Base-by-base conservation (phyloP, 1,284 basidiomycete genomes). In the Sporisorium scitamineum region DNA sequence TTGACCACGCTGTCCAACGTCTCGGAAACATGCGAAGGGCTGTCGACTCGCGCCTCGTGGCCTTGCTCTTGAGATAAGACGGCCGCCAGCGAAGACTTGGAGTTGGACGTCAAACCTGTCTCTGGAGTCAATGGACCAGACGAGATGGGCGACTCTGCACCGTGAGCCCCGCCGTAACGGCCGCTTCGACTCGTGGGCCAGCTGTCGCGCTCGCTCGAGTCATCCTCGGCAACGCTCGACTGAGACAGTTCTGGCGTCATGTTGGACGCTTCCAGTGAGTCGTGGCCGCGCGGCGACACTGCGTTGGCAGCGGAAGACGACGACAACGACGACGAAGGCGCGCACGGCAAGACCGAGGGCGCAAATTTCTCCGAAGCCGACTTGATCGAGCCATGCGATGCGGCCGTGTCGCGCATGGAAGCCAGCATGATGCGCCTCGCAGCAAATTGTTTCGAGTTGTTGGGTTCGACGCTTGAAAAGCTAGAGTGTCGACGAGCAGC, bases 181-280 rank as follows among this genome's bases (percentile, higher is more conserved):
- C 54, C 62, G 18, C 54, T 48, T 26, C 77, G 61, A 52, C 73
- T 77, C 24, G 65, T 73, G 8, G 79, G 79, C 79, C 79, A 80
- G 48, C 66, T 73, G 42, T 80, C 79, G 24, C 79, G 61, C 62
- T 80, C 79, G 41, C 66, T 56, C 6, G 51, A 34, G 22, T 79
- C 78, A 22, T 67, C 70, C 14, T 55, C 55, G 9, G 45, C 20
- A 44, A n/a, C 45, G 16, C 56, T 60, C 24, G 72, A 62, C 11
- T 42, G 45, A 2, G 72, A 70, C 6, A 69, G 34, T 13, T 47
- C 62, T 0, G 71, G 54, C 18, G 66, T 61, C 65, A 76, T 72
- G 54, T 45, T 62, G 7, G 60, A 44, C n/a, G 64, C 52, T 29
- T 62, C 60, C 20, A 63, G 48, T 37, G 56, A 55, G 1, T 52